Base-by-base conservation (phyloP, 2,329 filamentous ascomycete species). In the Paraphaeosphaeria minitans region DNA sequence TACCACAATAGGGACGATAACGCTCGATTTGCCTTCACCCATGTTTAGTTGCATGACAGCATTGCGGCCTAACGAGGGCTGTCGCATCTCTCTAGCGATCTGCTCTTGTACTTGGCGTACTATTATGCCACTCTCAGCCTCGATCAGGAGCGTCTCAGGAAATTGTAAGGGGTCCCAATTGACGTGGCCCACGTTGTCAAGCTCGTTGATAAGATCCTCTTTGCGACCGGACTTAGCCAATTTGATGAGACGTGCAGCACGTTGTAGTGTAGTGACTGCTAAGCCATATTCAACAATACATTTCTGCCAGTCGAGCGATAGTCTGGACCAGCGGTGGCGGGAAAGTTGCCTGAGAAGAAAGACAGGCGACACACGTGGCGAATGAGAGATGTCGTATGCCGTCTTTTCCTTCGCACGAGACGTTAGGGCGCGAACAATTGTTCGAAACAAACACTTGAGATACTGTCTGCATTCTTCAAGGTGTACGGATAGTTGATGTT, bases 121-220 rank as follows among this genome's bases (percentile, higher is more conserved):
- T 10, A 86, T 67, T 1, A 92, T 79, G 1, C 82, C 81, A 37
- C 81, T 85, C 54, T 92, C 88, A 0, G 88, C 77, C 68, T 92
- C 88, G 0, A 92, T 58, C 0, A 92, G 74, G 0, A 92, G 75
- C 60, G 79, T 86, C 22, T 91, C 88, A 0, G 88, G 87, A 42
- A 78, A 75, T 0, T 83, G 58, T 0, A 68, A 8, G 0, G 83
- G 81, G 7, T 82, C 63, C 86, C 87, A 91, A 10, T 82, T 84
- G 1, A 66, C 63, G 59, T 88, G 86, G 0, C 87, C 87, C 0
- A 62, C 19, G 57, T 87, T 87, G 1, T 60, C 53, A 0, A 82
- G 60, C 58, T 84, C 73, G 51, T 71, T 63, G 1, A 56, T 31
- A 3, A 76, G 58, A 8, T 75, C 73, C 0, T 59, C 19, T 0